phyloP scores from a whole-genome alignment of 805 yeast genomes.

The Candida peoriensis region DNA sequence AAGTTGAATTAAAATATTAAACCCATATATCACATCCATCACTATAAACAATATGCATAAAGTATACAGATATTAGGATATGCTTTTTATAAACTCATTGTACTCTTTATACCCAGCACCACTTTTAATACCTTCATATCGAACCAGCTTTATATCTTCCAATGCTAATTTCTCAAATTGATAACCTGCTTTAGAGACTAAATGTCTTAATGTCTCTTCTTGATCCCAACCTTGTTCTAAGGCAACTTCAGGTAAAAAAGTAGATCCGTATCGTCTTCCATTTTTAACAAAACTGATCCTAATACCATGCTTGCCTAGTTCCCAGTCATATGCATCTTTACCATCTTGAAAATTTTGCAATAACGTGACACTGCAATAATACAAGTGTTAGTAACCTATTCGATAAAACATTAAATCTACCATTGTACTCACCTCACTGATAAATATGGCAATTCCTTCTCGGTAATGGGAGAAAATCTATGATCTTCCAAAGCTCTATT shows the following conservation, averaged over 20 bases:
- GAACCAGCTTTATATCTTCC: slow-evolving; percentile 37
- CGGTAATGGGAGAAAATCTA: slow-evolving; percentile 63
- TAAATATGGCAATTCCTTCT: slow-evolving; percentile 48
- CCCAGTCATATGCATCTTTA: slow-evolving; percentile 64
- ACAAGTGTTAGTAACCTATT: slow-evolving; percentile 2
- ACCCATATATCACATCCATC: background rate
- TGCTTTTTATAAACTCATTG: slow-evolving; percentile 10
- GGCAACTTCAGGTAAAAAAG: slow-evolving; percentile 90
- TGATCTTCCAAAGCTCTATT: slow-evolving; percentile 67
- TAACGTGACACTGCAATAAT: slow-evolving; percentile 62
- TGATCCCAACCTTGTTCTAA: slow-evolving; percentile 81
- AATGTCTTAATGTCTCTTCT: slow-evolving; percentile 60
- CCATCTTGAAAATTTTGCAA: slow-evolving; percentile 53
- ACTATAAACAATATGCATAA: background rate
- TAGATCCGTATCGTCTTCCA: slow-evolving; percentile 52
- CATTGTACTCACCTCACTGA: slow-evolving; percentile 39
- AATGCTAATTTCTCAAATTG: slow-evolving; percentile 27
- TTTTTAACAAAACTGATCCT: slow-evolving; percentile 44
- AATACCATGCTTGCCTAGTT: slow-evolving; percentile 78
- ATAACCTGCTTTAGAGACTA: slow-evolving; percentile 70
- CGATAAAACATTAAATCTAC: too few species aligned
- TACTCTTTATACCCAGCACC: slow-evolving; percentile 38
- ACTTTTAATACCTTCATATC: slow-evolving; percentile 53
- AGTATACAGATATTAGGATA: background rate
- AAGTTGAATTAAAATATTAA: background rate